These are phyloP conservation scores for Vigna trinervia DNA, from an alignment of 306 rosid genomes.

Conservation along the genomic window DNA sequence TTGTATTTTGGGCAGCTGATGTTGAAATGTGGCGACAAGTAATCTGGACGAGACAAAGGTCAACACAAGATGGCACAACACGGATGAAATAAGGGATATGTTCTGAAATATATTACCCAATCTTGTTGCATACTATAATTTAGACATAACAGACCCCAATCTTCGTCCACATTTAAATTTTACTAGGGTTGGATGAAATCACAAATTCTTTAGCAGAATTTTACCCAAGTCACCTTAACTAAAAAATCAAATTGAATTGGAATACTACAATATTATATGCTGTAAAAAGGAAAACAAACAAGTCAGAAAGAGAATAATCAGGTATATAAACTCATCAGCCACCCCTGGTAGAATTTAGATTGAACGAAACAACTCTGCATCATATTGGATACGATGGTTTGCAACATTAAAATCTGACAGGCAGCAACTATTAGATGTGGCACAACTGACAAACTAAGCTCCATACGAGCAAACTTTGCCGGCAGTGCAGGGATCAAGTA, in stretches of 20 bases:
- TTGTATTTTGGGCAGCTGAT: neutral
- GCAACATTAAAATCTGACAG: constrained; percentile 23
- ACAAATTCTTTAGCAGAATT: neutral
- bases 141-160: constrained; percentile 19
- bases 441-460: constrained; percentile 12
- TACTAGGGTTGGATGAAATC: constrained; percentile 30
- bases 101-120: constrained; percentile 12
- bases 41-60: constrained; percentile 15
- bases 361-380: constrained; percentile 12
- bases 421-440: neutral
- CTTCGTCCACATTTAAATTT: constrained; percentile 2
- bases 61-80: constrained; percentile 19
- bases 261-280: constrained; percentile 17
- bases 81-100: constrained; percentile 1
- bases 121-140: constrained; percentile 5
- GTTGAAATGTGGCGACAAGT: neutral
- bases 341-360: constrained; percentile 33
- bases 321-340: constrained; percentile 1
- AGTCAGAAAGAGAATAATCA: constrained; percentile 19
- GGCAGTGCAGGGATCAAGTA: constrained; percentile 22
- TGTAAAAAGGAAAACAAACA: constrained; percentile 32
- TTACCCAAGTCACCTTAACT: constrained; percentile 16
- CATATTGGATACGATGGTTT: constrained; percentile 22
- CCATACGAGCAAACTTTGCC: constrained; percentile 4
- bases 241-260: constrained; percentile 29